Evolutionary conservation across 2,329 filamentous ascomycete species (phyloP).

Genomic region (Calonectria montana): DNA sequence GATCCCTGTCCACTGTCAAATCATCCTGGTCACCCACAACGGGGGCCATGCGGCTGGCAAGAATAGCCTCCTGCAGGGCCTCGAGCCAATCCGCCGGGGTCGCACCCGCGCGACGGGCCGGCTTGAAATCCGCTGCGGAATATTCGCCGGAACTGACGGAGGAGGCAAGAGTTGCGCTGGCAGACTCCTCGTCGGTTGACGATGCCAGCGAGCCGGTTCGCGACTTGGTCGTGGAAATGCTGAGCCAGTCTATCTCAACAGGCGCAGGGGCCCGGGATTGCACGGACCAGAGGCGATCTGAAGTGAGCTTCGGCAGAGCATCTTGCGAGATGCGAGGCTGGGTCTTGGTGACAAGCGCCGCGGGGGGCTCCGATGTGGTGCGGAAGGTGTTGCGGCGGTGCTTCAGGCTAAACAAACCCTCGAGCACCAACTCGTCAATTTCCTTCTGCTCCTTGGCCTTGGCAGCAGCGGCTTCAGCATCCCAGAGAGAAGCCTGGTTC

Average conservation of each 20-base stretch:
- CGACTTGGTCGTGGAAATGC: conserved; percentile 34
- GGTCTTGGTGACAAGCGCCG: conserved; percentile 46
- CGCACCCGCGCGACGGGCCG: conserved; percentile 35
- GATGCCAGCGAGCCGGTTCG: conserved; percentile 36
- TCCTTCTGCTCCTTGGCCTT: conserved; percentile 32
- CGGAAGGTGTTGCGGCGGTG: conserved; percentile 42
- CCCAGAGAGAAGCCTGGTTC: conserved; percentile 43
- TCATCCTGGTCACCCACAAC: conserved; percentile 24
- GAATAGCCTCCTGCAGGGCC: conserved; percentile 49
- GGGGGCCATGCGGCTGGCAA: conserved; percentile 15
- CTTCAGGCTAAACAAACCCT: conserved; percentile 42
- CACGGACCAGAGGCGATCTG: conserved; percentile 51
- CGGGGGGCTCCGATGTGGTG: conserved; percentile 39
- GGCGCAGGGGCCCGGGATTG: conserved; percentile 28
- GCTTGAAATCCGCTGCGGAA: background rate
- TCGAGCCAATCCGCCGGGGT: conserved; percentile 50
- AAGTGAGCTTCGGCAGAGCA: conserved; percentile 45
- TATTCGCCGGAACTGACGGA: conserved; percentile 35
- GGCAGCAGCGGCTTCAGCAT: conserved; percentile 33
- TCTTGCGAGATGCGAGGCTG: conserved; percentile 46
- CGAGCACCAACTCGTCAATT: conserved; percentile 34
- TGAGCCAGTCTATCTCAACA: conserved; percentile 36
- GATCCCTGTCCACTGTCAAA: conserved; percentile 17
- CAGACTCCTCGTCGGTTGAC: conserved; percentile 28
- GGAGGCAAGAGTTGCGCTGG: conserved; percentile 30